Base-by-base conservation (phyloP, 441 rosid species). In the Bocquillonia castaneifolia region DNA sequence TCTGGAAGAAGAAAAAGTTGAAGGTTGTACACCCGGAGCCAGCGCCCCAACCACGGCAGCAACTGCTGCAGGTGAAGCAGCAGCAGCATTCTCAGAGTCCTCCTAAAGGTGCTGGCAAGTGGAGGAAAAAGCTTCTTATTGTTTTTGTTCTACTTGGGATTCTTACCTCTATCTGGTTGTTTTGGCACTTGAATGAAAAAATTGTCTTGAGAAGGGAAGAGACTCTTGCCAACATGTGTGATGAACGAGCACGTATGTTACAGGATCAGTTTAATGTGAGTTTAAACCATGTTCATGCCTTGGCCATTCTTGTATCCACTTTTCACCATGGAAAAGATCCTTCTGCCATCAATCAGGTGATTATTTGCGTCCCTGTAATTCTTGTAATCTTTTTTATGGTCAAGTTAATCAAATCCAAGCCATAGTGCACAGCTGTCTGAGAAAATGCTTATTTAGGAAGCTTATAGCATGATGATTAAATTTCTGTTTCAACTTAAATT, bases 211-310 rank as follows among this genome's bases (percentile, higher is more conserved):
- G 77, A 65, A 88, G 97, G 78, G 80, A 77, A 68, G 95, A 86
- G 75, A 89, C 91, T 42, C 87, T 95, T 52, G 79, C 85, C 40
- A 95, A 80, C 80, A 95, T 95, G 98, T 95, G 99, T 64, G 99
- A 92, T 37, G 97, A 95, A 75, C 81, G 98, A 74, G 98, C 99
- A 32, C 81, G 96, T 14, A 90, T 95, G 92, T 80, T 95, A 81
- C 99, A 95, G 83, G 99, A 95, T 79, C 98, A 95, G 88, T 95
- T 95, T 80, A 95, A 92, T 80, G 98, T 95, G 74, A 95, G 98
- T 80, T 76, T 90, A 86, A 95, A 95, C 76, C 98, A 95, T 81
- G 99, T 94, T 69, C 93, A 94, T 75, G 93, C 98, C 71, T 81
- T 94, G 85, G 97, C 99, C 59, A 85, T 92, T 77, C 93, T 95